Evolutionary conservation across 495 filamentous ascomycete species (phyloP).

Genomic region (Acidomyces sp.): DNA sequence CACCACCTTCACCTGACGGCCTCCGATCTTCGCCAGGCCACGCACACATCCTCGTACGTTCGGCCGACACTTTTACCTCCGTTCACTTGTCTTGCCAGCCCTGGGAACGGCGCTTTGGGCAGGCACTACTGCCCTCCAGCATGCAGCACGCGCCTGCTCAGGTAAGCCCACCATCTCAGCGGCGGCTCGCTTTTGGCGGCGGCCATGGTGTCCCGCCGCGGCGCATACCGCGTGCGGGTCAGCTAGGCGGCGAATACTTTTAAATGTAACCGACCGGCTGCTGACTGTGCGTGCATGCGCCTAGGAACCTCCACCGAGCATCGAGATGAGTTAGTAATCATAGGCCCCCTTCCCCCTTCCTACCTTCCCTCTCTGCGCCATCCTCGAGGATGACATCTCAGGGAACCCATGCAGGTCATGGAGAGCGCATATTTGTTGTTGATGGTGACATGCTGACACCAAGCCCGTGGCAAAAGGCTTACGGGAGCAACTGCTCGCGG

Average conservation of each 20-base stretch:
- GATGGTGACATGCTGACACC: slow-evolving; percentile 2
- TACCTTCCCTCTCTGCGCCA: background rate
- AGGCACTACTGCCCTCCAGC: too few relatives aligned
- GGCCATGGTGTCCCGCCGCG: background rate
- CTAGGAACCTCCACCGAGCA: slow-evolving; percentile 6
- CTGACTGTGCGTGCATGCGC: slow-evolving; percentile 6
- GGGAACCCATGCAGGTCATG: background rate
- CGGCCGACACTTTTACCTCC: too few relatives aligned
- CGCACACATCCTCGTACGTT: too few relatives aligned
- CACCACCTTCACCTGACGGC: too few relatives aligned
- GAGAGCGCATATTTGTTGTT: background rate
- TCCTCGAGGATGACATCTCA: background rate
- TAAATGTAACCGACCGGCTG: background rate
- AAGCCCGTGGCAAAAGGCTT: slow-evolving; percentile 20
- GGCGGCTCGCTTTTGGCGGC: background rate
- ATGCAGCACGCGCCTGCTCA: slow-evolving; percentile 9
- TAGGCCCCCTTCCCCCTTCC: background rate
- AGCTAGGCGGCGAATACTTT: background rate
- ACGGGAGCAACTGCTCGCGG: slow-evolving; percentile 32
- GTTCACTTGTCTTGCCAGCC: too few relatives aligned
- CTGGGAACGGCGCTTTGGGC: too few relatives aligned
- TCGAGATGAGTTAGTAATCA: slow-evolving; percentile 17
- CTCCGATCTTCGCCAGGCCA: too few relatives aligned
- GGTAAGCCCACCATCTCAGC: slow-evolving; percentile 1
- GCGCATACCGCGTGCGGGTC: background rate